Evolutionary conservation across 129 eudicot species (phyloP), one percentile per base, ranked within the genome.

Genomic region (Flaveria brownii): DNA sequence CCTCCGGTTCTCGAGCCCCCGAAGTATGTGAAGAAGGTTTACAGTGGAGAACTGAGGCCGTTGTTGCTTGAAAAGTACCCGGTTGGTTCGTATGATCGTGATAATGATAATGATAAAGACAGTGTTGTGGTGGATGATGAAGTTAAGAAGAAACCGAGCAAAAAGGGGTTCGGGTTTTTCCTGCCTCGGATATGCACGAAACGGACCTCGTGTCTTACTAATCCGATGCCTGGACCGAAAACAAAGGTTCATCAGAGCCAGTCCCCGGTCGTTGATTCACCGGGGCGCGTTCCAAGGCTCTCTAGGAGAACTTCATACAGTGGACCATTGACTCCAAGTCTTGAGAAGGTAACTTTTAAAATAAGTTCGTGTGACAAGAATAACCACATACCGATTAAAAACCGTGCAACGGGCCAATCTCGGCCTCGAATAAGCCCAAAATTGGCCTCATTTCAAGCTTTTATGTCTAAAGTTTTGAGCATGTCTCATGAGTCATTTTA

Each of bases 111-210:
- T 15, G 81, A 81, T 77, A 80, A 67, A 55, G 86, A 81, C 43
- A 84, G 81, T 75, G 88, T 72, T 46, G 96, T 81, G 26, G 79
- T 79, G 15, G 75, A 72, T 45, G 81, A 76, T 25, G 66, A 63
- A 2, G 69, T 26, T 28, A 57, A 51, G 56, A 75, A 85, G 78
- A 86, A 84, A 81, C 47, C 86, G 2, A 75, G 87, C n/a, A 95
- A 95, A 83, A 74, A 68, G 84, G 82, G 86, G 51, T 95, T 91
- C 75, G 84, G 97, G 6, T 84, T 91, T 51, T 80, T 95, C 66
- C 96, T 96, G 30, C 97, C 99, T 66, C 82, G 88, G 43, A 82
- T 91, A 41, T 89, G 97, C 77, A 86, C 88, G 42, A 91, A 80
- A 74, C 91, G 84, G 52, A 54, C 94, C 42, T 80, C 89, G 82